Conservation (phyloP, 192 early-diverging fungal genomes). For the Chytriomyces confervae region DNA sequence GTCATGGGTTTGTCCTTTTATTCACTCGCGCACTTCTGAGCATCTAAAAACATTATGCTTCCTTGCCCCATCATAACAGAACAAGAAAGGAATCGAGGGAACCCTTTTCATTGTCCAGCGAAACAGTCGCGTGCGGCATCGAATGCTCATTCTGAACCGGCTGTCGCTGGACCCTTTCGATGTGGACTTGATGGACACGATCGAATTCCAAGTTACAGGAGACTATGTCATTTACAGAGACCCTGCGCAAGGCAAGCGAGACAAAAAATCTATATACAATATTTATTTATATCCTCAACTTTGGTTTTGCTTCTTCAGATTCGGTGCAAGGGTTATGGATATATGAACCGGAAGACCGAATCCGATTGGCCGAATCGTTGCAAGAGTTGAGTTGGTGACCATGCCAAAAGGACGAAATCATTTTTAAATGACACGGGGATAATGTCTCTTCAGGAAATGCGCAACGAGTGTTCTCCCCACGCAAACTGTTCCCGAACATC, state of each 20-base stretch:
- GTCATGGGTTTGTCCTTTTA: constrained; percentile 77
- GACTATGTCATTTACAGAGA: constrained; percentile 89
- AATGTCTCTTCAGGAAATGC: constrained; percentile 8
- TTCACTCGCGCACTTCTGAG: background rate
- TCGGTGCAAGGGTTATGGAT: constrained; percentile 79
- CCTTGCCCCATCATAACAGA: constrained; percentile 55
- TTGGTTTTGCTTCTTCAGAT: constrained; percentile 39
- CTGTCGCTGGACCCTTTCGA: constrained; percentile 81
- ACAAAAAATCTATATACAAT: too few relatives aligned
- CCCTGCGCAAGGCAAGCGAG: constrained; percentile 49
- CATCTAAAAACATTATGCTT: constrained; percentile 4
- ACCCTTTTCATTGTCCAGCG: constrained; percentile 88
- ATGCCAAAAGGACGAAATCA: background rate
- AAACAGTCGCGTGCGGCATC: constrained; percentile 55
- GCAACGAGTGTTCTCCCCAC: background rate
- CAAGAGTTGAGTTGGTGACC: constrained; percentile 26
- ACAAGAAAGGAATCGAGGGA: constrained; percentile 88
- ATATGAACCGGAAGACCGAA: constrained; percentile 73
- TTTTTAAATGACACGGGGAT: background rate
- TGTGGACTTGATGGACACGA: constrained; percentile 67
- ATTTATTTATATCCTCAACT: background rate
- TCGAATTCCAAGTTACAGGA: constrained; percentile 79
- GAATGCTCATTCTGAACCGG: constrained; percentile 87
- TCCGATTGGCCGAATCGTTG: constrained; percentile 55
- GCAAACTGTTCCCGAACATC: constrained; percentile 15